Evolutionary conservation across 768 basidiomycete species (phyloP).

Genomic region (Omphalotus guepiniiformis): DNA sequence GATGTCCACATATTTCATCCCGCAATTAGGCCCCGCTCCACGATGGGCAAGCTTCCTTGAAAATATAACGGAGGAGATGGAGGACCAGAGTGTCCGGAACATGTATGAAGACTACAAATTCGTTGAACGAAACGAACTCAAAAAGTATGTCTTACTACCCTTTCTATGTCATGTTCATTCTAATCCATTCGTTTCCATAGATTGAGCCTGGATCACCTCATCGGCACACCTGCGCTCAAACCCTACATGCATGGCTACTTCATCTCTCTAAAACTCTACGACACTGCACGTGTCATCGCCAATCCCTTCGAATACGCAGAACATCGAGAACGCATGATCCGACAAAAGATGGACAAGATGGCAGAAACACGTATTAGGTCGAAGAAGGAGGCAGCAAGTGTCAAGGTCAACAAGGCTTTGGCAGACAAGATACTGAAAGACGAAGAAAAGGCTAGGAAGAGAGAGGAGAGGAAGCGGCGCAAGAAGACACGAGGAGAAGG

Average conservation of each 20-base stretch:
- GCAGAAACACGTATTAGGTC: slow-evolving; percentile 89
- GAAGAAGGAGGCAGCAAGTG: slow-evolving; percentile 57
- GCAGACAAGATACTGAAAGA: slow-evolving; percentile 78
- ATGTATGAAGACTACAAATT: slow-evolving; percentile 99
- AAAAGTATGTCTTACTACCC: slow-evolving; percentile 53
- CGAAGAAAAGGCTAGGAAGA: slow-evolving; percentile 56
- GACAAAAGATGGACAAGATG: slow-evolving; percentile 89
- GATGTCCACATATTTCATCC: slow-evolving; percentile 92
- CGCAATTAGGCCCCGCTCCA: slow-evolving; percentile 94
- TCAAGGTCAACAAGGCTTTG: slow-evolving; percentile 74
- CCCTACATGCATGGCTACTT: slow-evolving; percentile 99
- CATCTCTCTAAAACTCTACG: slow-evolving; percentile 91
- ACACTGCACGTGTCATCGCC: slow-evolving; percentile 90
- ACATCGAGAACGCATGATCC: slow-evolving; percentile 83
- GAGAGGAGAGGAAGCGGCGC: slow-evolving; percentile 48
- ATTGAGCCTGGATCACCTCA: slow-evolving; percentile 90
- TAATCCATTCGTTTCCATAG: slow-evolving; percentile 36
- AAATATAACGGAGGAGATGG: slow-evolving; percentile 98
- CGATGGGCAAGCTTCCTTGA: slow-evolving; percentile 98
- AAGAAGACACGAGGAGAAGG: slow-evolving; percentile 37
- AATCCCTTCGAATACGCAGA: slow-evolving; percentile 97
- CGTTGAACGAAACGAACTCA: slow-evolving; percentile 81
- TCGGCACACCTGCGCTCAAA: slow-evolving; percentile 93
- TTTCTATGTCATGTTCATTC: neutral
- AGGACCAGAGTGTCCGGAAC: slow-evolving; percentile 73